Evolutionary conservation across 768 basidiomycete genomes (phyloP).

Genomic region (Wakefieldia striispora): DNA sequence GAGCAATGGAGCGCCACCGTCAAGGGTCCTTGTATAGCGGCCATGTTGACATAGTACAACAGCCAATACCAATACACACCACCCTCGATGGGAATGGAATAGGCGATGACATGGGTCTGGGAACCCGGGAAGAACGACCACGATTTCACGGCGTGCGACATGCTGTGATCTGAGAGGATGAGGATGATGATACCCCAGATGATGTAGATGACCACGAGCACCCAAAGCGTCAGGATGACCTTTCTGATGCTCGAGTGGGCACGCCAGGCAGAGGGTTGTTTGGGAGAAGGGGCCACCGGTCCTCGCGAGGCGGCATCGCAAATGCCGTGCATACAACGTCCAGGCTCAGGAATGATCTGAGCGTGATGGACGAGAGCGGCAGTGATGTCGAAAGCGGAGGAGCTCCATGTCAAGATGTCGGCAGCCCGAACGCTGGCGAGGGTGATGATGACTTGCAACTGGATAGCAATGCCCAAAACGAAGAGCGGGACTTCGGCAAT

Average conservation of each 20-base stretch:
- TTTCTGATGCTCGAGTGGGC: conserved; percentile 24
- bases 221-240: conserved; percentile 24
- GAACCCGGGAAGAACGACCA: conserved; percentile 30
- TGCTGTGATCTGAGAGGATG: conserved; percentile 3
- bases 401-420: conserved; percentile 33
- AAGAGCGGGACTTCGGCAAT: conserved; percentile 27
- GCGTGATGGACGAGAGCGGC: conserved; percentile 30
- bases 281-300: conserved; percentile 12
- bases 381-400: conserved; percentile 30
- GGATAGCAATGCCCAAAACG: conserved; percentile 24
- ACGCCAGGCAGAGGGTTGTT: conserved; percentile 29
- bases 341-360: conserved; percentile 16
- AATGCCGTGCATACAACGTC: conserved; percentile 29
- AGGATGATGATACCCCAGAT: conserved; percentile 21
- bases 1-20: conserved; percentile 29
- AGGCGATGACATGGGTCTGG: conserved; percentile 18
- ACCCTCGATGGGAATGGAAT: conserved; percentile 19
- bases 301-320: conserved; percentile 1
- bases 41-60: conserved; percentile 25
- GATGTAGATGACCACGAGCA: conserved; percentile 18
- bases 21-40: conserved; percentile 26
- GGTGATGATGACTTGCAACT: conserved; percentile 25
- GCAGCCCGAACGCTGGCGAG: conserved; percentile 19
- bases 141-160: conserved; percentile 1
- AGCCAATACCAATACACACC: conserved; percentile 24